Percentiles rank a stretch among this genome's conserved stretches.
Conservation (phyloP, 306 rosid species). For the Vicia villosa region DNA sequence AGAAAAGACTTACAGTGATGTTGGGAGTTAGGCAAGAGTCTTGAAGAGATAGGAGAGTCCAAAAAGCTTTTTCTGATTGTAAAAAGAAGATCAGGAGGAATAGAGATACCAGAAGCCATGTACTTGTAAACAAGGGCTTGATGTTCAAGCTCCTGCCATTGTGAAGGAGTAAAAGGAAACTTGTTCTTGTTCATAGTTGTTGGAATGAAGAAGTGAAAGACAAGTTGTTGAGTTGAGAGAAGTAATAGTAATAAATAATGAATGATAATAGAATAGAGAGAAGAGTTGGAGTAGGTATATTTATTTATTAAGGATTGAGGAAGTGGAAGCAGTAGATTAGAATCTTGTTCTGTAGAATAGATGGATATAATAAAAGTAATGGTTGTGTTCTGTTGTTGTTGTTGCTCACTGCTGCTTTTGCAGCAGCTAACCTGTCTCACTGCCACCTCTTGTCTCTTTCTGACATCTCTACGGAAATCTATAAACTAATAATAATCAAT, state of each 20-base stretch:
- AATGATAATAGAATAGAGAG: neutral
- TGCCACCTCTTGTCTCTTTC: slow-evolving; percentile 73
- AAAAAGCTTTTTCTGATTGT: slow-evolving; percentile 59
- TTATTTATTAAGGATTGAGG: slow-evolving; percentile 49
- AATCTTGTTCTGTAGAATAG: slow-evolving; percentile 65
- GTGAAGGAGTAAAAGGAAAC: slow-evolving; percentile 75
- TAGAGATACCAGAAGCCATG: slow-evolving; percentile 89
- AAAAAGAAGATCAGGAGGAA: slow-evolving; percentile 88
- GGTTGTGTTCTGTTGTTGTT: slow-evolving; percentile 45
- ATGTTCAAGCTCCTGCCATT: slow-evolving; percentile 97
- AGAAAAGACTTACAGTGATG: slow-evolving; percentile 52
- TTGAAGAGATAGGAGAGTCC: slow-evolving; percentile 60
- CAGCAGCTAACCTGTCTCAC: slow-evolving; percentile 51
- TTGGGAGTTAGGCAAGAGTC: slow-evolving; percentile 57
- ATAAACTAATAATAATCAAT: slow-evolving; percentile 49
- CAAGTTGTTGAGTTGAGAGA: neutral
- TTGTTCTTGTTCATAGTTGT: slow-evolving; percentile 27
- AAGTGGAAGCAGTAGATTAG: slow-evolving; percentile 74
- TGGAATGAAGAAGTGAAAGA: neutral
- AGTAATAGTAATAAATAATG: neutral
- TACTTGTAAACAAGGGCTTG: slow-evolving; percentile 92
- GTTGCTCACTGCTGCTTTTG: slow-evolving; percentile 47
- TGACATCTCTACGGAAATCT: slow-evolving; percentile 88
- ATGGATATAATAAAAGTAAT: slow-evolving; percentile 57
- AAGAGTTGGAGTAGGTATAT: slow-evolving; percentile 61